Evolutionary conservation across 768 basidiomycete genomes (phyloP).

Genomic region (Collybia sp.): DNA sequence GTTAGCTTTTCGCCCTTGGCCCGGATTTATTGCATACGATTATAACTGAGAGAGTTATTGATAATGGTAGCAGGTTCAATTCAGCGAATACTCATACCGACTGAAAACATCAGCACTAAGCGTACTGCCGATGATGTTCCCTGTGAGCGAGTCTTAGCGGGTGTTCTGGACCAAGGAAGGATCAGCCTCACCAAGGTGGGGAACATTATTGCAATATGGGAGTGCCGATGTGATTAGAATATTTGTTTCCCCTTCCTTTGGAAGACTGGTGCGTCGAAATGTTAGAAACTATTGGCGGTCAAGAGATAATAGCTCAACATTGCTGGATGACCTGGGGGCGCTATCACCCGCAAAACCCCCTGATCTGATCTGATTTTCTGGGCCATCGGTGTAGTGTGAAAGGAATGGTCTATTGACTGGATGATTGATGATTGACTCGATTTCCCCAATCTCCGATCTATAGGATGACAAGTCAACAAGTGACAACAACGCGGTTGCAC

Average conservation of each 20-base stretch:
- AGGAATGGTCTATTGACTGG: conserved; percentile 5
- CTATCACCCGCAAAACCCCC: conserved; percentile 44
- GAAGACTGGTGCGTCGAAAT: conserved; percentile 35
- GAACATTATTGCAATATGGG: conserved; percentile 96
- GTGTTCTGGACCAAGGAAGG: conserved; percentile 8
- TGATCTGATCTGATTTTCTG: conserved; percentile 50
- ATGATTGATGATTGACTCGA: too few species aligned
- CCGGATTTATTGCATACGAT: conserved; percentile 36
- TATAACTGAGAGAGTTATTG: conserved; percentile 39
- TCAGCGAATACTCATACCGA: conserved; percentile 51
- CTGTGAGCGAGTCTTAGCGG: conserved; percentile 24
- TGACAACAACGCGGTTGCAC: too few species aligned
- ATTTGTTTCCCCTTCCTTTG: conserved; percentile 84
- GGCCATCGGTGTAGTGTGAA: conserved; percentile 33
- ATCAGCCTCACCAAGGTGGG: conserved; percentile 77
- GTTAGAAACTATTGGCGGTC: conserved; percentile 7
- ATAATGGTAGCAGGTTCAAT: conserved; percentile 1
- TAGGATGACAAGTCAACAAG: too few species aligned
- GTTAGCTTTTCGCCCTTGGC: neutral
- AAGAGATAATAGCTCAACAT: conserved; percentile 32
- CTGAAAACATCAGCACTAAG: conserved; percentile 97
- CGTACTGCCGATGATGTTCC: conserved; percentile 93
- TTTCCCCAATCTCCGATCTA: too few species aligned
- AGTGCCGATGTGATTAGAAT: conserved; percentile 92
- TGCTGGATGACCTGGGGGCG: conserved; percentile 45